phyloP scores from a whole-genome alignment of 352 stramenopile genomes.

The Phytopythium oedochilum region DNA sequence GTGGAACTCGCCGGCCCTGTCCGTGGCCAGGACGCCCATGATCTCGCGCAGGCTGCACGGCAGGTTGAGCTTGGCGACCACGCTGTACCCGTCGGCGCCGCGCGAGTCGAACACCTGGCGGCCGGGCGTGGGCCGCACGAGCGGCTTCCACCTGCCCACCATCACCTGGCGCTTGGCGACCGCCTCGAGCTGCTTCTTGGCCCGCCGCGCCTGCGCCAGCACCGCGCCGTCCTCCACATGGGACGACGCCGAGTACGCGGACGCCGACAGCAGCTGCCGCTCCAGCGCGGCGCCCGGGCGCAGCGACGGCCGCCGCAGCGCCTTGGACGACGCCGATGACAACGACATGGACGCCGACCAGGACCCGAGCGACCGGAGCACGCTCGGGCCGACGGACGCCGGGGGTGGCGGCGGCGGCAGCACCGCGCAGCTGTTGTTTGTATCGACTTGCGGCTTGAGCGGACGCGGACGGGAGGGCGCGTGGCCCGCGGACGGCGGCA shows the following conservation, averaged over 20 bases:
- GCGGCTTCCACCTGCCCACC: slow-evolving; percentile 43
- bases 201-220: slow-evolving; percentile 19
- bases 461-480: no score
- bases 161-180: slow-evolving; percentile 38
- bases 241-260: slow-evolving; percentile 24
- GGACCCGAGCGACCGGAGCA: slow-evolving; percentile 11
- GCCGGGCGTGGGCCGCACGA: slow-evolving; percentile 22
- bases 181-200: slow-evolving; percentile 40
- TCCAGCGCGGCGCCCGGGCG: slow-evolving; percentile 22
- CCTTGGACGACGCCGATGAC: slow-evolving; percentile 1
- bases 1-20: slow-evolving; percentile 44
- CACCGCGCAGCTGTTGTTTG: no score
- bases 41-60: slow-evolving; percentile 51
- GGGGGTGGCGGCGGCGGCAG: no score
- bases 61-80: slow-evolving; percentile 58
- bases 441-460: no score
- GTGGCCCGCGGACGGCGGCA: background rate
- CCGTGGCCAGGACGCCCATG: slow-evolving; percentile 50
- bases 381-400: background rate
- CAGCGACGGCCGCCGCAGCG: no score
- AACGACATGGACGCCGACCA: slow-evolving; percentile 15
- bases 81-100: slow-evolving; percentile 39
- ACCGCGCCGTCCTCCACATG: slow-evolving; percentile 28
- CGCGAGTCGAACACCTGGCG: slow-evolving; percentile 48
- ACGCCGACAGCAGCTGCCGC: slow-evolving; percentile 27